Base-by-base conservation (phyloP, 2,329 filamentous ascomycete species). In the Pseudogymnoascus verrucosus region DNA sequence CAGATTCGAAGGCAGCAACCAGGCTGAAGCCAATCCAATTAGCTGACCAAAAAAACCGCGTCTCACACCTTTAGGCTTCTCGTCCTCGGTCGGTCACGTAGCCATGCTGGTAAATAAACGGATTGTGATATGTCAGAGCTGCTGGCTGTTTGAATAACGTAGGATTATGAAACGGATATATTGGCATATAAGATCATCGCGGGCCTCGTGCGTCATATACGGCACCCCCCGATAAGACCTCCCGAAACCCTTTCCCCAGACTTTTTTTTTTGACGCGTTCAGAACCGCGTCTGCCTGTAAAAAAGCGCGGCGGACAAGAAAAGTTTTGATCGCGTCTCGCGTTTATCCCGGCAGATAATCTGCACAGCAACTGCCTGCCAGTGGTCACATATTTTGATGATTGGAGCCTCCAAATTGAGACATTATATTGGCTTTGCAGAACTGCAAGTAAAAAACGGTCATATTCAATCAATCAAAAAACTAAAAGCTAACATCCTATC, bases 261-360 rank as follows among this genome's bases (percentile, higher is more conserved):
- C 51, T 36, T 57, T 57, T 12, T 12, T 12, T 51, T 42, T 57
- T 57, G 11, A 57, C 51, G 51, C 51, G 51, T 57, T 28, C 28
- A 57, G 16, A 19, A 34, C 51, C 59, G 59, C 59, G 59, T 61
- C 3, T 44, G 36, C 14, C 59, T 16, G 36, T 21, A 8, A 36
- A 37, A 37, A 34, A 28, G 57, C 23, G 14, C 44, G 6, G 23
- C 7, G 21, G 21, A 23, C 47, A 54, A 54, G 16, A 34, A 57
- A 57, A 57, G 51, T 57, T 57, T 57, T 57, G 19, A 57, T 57
- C 51, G 51, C 51, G 28, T 57, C 28, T 31, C 51, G 51, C 51
- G 51, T 57, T 57, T 57, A 57, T 57, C 51, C 28, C 28, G 51
- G 51, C 11, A 36, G 16, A 57, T 8, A 57, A 34, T 57, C 10